Conservation (phyloP, 148 eudicot species). For the Heliamphora exappendiculata region DNA sequence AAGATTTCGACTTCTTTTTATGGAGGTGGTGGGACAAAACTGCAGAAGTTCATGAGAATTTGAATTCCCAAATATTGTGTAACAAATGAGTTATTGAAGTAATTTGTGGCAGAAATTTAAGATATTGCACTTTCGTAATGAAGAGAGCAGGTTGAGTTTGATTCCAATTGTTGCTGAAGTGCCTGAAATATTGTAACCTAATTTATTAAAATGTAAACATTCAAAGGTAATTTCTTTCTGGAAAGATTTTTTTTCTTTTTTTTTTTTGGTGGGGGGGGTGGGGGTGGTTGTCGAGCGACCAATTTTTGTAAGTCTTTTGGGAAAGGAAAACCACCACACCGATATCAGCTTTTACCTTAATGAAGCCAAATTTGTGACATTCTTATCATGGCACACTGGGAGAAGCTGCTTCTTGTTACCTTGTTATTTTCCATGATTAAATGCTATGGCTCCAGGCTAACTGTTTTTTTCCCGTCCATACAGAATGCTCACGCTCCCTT, state of each 20-base stretch:
- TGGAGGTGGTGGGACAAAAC: not conserved
- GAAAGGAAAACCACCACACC: no score
- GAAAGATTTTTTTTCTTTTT: no score
- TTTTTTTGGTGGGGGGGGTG: no score
- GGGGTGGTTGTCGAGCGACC: no score
- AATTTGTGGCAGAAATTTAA: not conserved
- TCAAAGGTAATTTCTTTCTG: not conserved
- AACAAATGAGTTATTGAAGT: not conserved
- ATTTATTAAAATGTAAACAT: not conserved
- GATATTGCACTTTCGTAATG: not conserved
- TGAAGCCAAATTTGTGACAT: not conserved
- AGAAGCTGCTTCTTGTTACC: not conserved
- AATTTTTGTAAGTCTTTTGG: not conserved
- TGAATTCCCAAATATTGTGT: not conserved
- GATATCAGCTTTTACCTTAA: not conserved
- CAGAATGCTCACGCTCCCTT: constrained; percentile 89
- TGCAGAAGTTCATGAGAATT: not conserved
- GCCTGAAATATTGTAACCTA: not conserved
- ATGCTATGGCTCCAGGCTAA: constrained; percentile 4
- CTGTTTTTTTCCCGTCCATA: constrained; percentile 17
- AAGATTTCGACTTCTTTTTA: not conserved
- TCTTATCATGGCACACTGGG: not conserved
- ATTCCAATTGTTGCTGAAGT: not conserved
- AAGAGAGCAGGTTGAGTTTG: not conserved
- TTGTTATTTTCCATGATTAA: not conserved